These are phyloP conservation scores for Aspergillus sp. DNA, from an alignment of 2,329 filamentous ascomycete species.

Conservation along the genomic window DNA sequence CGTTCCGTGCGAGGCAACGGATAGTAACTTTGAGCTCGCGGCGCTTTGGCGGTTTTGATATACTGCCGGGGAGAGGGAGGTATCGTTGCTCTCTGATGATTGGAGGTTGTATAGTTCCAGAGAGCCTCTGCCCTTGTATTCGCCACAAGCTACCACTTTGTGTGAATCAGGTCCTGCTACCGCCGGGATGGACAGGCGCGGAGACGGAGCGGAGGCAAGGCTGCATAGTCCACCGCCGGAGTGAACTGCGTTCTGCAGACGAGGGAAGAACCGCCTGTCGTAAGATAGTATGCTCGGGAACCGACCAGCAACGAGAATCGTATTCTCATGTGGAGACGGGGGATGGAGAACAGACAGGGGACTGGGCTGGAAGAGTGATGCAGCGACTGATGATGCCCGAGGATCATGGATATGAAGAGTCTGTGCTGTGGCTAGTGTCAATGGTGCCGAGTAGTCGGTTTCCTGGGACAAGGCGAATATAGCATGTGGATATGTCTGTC, in stretches of 20 bases:
- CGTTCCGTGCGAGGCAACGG: constrained; percentile 71
- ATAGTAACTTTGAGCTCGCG: constrained; percentile 70
- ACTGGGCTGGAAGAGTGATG: constrained; percentile 68
- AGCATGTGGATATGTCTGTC: constrained; percentile 67
- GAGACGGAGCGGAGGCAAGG: constrained; percentile 55
- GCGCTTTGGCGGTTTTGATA: constrained; percentile 79
- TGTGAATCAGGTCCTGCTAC: constrained; percentile 42
- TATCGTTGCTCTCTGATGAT: constrained; percentile 18
- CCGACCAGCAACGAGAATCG: constrained; percentile 81
- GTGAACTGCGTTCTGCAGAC: constrained; percentile 67
- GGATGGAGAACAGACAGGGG: constrained; percentile 77
- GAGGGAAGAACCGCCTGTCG: constrained; percentile 76
- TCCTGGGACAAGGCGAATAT: constrained; percentile 72
- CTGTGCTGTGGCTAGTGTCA: constrained; percentile 76
- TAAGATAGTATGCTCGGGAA: constrained; percentile 87
- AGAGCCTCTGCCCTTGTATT: constrained; percentile 86
- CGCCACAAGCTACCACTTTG: constrained; percentile 72
- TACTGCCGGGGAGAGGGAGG: constrained; percentile 17
- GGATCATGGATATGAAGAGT: constrained; percentile 79
- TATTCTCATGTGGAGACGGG: constrained; percentile 55
- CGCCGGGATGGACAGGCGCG: constrained; percentile 17
- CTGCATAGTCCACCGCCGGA: constrained; percentile 73
- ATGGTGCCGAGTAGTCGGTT: constrained; percentile 55
- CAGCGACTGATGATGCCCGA: constrained; percentile 41
- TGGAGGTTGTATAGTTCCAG: constrained; percentile 65